phyloP scores from a whole-genome alignment of 176 grass and related monocot genomes.

The Avena sativa region DNA sequence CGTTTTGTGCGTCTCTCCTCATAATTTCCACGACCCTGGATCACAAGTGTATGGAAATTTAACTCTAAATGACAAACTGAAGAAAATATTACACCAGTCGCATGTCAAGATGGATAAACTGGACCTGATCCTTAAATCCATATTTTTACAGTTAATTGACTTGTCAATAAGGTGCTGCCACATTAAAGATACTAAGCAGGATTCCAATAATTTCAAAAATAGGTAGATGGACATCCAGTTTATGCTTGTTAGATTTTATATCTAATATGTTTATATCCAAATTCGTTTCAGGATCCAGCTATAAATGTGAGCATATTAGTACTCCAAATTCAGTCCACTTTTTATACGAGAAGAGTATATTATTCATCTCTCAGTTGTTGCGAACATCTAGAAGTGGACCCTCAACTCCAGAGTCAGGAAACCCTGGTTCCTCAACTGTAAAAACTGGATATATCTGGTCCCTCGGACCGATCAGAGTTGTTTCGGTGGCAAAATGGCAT shows the following conservation, averaged over 20 bases:
- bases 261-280: not conserved
- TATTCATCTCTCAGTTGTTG: not conserved
- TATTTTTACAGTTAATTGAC: constrained; percentile 5
- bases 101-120: constrained; percentile 35
- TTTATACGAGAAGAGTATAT: not conserved
- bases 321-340: not conserved
- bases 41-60: constrained; percentile 24
- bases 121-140: constrained; percentile 27
- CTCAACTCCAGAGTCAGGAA: not conserved
- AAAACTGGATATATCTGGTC: not conserved
- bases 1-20: constrained; percentile 77
- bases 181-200: not conserved
- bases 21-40: constrained; percentile 90
- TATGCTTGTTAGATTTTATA: constrained; percentile 3
- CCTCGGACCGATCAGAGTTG: not conserved
- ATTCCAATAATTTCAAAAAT: constrained; percentile 24
- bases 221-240: not conserved
- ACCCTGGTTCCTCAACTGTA: not conserved
- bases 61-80: not conserved
- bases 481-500: not conserved
- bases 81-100: constrained; percentile 15
- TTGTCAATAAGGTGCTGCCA: not conserved
- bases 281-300: constrained; percentile 11
- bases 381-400: not conserved
- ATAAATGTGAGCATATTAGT: constrained; percentile 15